Evolutionary conservation across 2,329 filamentous ascomycete genomes (phyloP).

Genomic region (Sporothrix brasiliensis): DNA sequence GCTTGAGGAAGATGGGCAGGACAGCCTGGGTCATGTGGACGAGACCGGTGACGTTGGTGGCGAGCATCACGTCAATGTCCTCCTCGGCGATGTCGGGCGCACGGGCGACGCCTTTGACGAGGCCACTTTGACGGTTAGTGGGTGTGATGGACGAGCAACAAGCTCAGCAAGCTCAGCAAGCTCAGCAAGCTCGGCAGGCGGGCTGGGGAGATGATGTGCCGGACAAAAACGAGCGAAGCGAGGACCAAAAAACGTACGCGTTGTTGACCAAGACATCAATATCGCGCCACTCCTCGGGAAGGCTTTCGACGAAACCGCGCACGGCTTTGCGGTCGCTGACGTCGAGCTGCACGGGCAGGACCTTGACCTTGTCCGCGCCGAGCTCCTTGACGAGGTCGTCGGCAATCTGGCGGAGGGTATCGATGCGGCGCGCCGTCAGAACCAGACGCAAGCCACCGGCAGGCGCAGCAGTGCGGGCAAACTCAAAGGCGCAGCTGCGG

Average conservation of each 20-base stretch:
- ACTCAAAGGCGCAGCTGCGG: constrained; percentile 80
- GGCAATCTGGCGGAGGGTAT: constrained; percentile 75
- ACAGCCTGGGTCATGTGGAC: constrained; percentile 97
- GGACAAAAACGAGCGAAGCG: background rate
- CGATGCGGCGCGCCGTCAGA: constrained; percentile 83
- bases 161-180: no score
- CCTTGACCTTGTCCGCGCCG: constrained; percentile 82
- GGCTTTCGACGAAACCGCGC: constrained; percentile 66
- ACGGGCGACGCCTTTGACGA: constrained; percentile 85
- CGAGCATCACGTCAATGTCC: constrained; percentile 86
- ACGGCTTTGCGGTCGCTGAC: constrained; percentile 80
- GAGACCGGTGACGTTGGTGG: constrained; percentile 90
- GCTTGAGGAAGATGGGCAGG: constrained; percentile 77
- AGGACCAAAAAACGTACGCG: constrained; percentile 64
- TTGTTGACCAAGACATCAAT: constrained; percentile 95
- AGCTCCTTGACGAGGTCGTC: constrained; percentile 75
- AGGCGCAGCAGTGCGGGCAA: constrained; percentile 79
- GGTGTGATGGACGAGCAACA: background rate
- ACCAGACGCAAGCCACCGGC: constrained; percentile 71
- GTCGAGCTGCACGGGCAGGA: constrained; percentile 82
- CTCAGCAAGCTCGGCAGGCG: no score
- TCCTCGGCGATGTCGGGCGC: constrained; percentile 80
- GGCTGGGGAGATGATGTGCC: no score
- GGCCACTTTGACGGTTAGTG: constrained; percentile 60
- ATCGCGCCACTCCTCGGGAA: constrained; percentile 81